A percentile compares a stretch with the other conserved stretches of the same genome.
Evolutionary conservation across 345 rosid genomes (phyloP).

Genomic region (Eucalyptus marginata): DNA sequence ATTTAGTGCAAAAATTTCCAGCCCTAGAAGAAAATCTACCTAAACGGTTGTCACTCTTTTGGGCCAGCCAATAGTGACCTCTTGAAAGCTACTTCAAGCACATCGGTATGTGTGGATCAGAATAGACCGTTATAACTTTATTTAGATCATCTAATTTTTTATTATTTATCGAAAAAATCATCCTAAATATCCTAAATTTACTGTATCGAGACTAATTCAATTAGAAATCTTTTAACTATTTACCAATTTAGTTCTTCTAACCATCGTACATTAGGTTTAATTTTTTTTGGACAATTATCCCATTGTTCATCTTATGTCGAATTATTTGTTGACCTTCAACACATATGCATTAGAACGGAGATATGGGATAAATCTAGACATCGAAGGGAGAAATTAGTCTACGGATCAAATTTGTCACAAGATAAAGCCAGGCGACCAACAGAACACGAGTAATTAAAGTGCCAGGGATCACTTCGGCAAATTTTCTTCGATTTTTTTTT

Average conservation of each 20-base stretch:
- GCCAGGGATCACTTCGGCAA: neutral
- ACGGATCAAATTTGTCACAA: neutral
- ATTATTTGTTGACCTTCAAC: neutral
- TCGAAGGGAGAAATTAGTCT: neutral
- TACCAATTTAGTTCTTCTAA: rapidly evolving
- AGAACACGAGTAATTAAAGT: neutral
- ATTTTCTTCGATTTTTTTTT: neutral
- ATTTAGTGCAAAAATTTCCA: neutral
- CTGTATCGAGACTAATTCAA: rapidly evolving
- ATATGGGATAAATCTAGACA: neutral
- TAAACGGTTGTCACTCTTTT: neutral
- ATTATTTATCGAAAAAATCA: neutral
- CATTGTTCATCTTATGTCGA: neutral
- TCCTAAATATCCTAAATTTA: neutral
- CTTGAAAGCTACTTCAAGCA: neutral
- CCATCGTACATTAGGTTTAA: neutral
- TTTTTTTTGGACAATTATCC: neutral
- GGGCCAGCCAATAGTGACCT: neutral
- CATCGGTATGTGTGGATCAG: neutral
- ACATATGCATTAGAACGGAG: neutral
- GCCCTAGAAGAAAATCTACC: neutral
- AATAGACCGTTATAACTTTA: neutral
- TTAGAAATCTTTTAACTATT: rapidly evolving
- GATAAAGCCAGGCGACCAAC: neutral
- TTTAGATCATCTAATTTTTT: neutral